Evolutionary conservation across 768 basidiomycete species (phyloP).

Genomic region (Lactarius sp.): DNA sequence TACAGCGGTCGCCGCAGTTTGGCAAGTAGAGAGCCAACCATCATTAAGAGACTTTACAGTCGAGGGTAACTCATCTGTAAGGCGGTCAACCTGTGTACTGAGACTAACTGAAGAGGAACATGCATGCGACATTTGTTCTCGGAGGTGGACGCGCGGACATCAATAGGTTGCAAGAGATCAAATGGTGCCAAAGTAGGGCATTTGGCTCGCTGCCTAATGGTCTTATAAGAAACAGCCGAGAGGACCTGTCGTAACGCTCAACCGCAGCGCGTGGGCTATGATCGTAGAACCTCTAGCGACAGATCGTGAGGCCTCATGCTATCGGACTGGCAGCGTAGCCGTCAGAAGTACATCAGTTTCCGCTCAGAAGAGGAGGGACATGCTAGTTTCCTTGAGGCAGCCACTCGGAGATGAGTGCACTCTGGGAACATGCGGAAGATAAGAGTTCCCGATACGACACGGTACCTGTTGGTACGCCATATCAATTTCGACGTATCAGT

Average conservation of each 20-base stretch:
- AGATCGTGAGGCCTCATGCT: neutral
- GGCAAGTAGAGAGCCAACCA: slow-evolving; percentile 11
- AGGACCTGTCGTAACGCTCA: neutral
- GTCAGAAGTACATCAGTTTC: neutral
- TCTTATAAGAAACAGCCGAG: slow-evolving; percentile 5
- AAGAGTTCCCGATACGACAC: too few species aligned
- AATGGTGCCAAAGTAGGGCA: neutral
- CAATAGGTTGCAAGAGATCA: neutral
- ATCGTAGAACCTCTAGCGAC: neutral
- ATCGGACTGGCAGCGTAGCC: neutral
- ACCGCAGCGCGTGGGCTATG: neutral
- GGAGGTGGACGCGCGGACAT: slow-evolving; percentile 4
- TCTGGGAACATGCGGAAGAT: too few species aligned
- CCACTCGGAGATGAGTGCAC: too few species aligned
- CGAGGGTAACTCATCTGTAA: slow-evolving; percentile 4
- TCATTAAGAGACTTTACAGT: slow-evolving; percentile 11
- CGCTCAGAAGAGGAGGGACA: neutral
- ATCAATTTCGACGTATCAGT: too few species aligned
- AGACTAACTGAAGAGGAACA: neutral
- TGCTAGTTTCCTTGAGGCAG: neutral
- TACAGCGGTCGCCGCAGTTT: slow-evolving; percentile 1
- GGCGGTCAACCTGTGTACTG: neutral
- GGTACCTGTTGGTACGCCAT: too few species aligned
- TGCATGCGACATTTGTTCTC: slow-evolving; percentile 8
- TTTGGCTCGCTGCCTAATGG: neutral